A percentile compares a stretch with the other conserved stretches of the same genome.
Evolutionary conservation across 805 yeast species (phyloP).

Genomic region (Candida sonorensis): DNA sequence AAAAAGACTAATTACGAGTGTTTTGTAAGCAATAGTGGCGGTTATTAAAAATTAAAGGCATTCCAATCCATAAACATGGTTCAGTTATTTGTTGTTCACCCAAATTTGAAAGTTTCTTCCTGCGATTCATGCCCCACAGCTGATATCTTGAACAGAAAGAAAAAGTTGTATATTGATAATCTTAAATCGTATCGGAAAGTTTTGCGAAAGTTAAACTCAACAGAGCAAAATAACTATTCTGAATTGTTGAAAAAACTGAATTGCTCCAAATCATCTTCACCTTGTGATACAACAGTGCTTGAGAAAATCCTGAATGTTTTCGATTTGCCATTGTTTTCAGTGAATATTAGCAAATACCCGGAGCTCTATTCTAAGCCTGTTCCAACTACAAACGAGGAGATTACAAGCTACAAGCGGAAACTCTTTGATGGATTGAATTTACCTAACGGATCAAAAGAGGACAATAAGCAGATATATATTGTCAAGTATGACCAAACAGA

Average conservation of each 20-base stretch:
- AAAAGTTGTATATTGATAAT: slow-evolving; percentile 10
- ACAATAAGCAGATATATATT: too few relatives aligned
- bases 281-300: too few relatives aligned
- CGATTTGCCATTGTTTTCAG: slow-evolving; percentile 1
- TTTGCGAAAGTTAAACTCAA: slow-evolving; percentile 4
- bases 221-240: not conserved
- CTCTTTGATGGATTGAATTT: not conserved
- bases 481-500: slow-evolving; percentile 20
- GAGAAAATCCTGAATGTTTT: too few relatives aligned
- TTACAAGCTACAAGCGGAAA: not conserved
- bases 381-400: not conserved
- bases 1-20: too few relatives aligned
- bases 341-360: not conserved
- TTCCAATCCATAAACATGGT: slow-evolving; percentile 13
- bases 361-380: not conserved
- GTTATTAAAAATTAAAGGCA: too few relatives aligned
- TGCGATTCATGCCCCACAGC: slow-evolving; percentile 20
- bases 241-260: not conserved
- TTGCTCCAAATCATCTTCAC: too few relatives aligned
- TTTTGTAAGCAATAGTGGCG: too few relatives aligned
- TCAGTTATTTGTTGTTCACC: slow-evolving; percentile 24
- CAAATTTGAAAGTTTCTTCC: slow-evolving; percentile 23
- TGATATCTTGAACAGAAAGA: slow-evolving; percentile 12
- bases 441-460: too few relatives aligned
- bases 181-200: slow-evolving; percentile 9